Evolutionary conservation across 169 alveolate species (phyloP).

Genomic region (Toxoplasma gondii): DNA sequence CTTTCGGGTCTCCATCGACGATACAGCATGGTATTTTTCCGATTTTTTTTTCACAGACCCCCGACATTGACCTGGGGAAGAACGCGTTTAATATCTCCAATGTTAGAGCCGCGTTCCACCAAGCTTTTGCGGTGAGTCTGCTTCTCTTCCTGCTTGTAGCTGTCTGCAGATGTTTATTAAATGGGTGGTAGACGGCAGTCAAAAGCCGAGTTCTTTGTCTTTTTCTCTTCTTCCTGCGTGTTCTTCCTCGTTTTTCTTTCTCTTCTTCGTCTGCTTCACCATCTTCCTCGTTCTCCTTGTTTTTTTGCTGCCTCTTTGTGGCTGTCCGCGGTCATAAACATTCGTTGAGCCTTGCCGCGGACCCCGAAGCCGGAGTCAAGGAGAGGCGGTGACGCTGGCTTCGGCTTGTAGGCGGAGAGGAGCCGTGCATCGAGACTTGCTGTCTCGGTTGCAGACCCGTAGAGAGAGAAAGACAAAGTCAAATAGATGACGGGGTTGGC

Average conservation of each 20-base stretch:
- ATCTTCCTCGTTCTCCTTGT: background rate
- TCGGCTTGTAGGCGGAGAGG: no score
- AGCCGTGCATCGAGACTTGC: no score
- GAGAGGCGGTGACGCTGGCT: background rate
- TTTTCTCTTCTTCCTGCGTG: background rate
- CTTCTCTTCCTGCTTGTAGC: background rate
- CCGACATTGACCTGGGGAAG: conserved; percentile 15
- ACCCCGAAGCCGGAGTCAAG: background rate
- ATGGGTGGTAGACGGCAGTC: background rate
- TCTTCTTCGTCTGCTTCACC: background rate
- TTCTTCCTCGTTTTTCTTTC: background rate
- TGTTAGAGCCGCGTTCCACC: background rate
- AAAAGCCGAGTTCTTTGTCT: background rate
- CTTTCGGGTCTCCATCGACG: no score
- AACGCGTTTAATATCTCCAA: conserved; percentile 17
- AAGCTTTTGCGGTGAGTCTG: conserved; percentile 17
- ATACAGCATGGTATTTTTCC: background rate
- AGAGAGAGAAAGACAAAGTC: no score
- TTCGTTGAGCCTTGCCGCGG: background rate
- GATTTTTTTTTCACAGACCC: background rate
- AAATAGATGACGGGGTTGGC: background rate
- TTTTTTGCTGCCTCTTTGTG: background rate
- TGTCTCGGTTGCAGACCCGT: no score
- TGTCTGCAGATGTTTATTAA: background rate
- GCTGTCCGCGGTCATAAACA: background rate